Evolutionary conservation across 805 yeast species (phyloP), one percentile per base, ranked within the genome.

Genomic region (Alloascoidea hylecoeti): DNA sequence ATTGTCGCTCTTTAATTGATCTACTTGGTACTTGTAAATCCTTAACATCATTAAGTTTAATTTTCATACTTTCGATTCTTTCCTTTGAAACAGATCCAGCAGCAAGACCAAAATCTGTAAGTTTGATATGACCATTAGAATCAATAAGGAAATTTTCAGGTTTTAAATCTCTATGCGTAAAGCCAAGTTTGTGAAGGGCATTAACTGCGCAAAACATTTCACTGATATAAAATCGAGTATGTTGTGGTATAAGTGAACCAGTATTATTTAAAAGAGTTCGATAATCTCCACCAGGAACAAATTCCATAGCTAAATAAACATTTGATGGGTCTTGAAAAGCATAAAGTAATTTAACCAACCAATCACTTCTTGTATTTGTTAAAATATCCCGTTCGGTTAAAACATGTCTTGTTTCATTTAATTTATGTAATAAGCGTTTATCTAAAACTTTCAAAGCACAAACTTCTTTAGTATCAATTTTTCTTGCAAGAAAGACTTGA

Each of bases 231-330:
- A 92, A 92, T 42, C 97, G 72, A 0, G 97, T 94, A 53, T 92
- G 98, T 3, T 94, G 86, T 2, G 97, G 95, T 43, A 83, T 82
- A 47, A 92, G 64, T 41, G 81, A 82, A 28, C 95, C 95, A 4
- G 97, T 89, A 55, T 88, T 89, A 57, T 86, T 88, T 45, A 92
- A 70, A 42, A 92, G 62, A 0, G 98, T 92, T 53, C 99, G 77
- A 64, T 84, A 92, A 55, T 92, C 99, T 39, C 99, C 99, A 42
- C 99, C 99, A 5, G 99, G 96, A n/a, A 92, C 98, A 57, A 83
- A 92, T 56, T 92, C 98, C 99, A 92, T 92, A 2, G 98, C 98
- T 51, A 92, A 66, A 49, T 84, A 92, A 18, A 92, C 82, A 51
- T 81, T 82, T 44, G 81, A 89, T 0, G 78, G 58, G 58, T 92